phyloP scores from a whole-genome alignment of 164 flowering plant genomes.

The Dillenia suffruticosa region DNA sequence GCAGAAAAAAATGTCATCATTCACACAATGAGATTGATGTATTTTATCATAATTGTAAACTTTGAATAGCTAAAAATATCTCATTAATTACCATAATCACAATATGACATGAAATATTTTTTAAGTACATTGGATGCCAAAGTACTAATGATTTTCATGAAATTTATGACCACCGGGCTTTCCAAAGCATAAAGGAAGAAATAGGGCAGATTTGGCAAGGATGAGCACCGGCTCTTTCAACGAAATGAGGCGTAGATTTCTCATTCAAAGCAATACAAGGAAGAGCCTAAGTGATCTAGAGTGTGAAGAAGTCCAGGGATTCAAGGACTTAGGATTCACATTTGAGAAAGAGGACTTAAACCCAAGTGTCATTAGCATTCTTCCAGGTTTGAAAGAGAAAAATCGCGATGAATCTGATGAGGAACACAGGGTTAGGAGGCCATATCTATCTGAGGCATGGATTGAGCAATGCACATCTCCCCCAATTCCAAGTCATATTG shows the following conservation, averaged over 20 bases:
- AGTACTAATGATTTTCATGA: background rate
- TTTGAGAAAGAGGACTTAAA: constrained; percentile 37
- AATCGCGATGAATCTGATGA: constrained; percentile 7
- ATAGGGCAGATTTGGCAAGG: constrained; percentile 15
- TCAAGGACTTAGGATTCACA: constrained; percentile 55
- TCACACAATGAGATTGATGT: too few relatives aligned
- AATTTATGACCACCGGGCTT: constrained; percentile 15
- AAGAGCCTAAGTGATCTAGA: constrained; percentile 54
- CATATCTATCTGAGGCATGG: constrained; percentile 70
- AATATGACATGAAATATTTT: too few relatives aligned
- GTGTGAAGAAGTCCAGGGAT: constrained; percentile 52
- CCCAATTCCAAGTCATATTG: constrained; percentile 33
- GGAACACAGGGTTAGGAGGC: constrained; percentile 26
- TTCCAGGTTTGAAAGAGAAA: constrained; percentile 54
- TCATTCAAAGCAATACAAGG: constrained; percentile 17
- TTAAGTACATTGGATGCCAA: too few relatives aligned
- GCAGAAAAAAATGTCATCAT: too few relatives aligned
- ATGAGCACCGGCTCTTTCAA: background rate
- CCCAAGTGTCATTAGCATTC: constrained; percentile 34
- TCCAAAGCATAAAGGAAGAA: constrained; percentile 22
- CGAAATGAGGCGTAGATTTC: constrained; percentile 17
- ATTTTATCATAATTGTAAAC: too few relatives aligned
- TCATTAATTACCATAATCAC: too few relatives aligned
- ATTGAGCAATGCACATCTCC: constrained; percentile 27
- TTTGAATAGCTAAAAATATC: too few relatives aligned